Base-by-base conservation (phyloP, 148 eudicot species). In the Rheum nobile region DNA sequence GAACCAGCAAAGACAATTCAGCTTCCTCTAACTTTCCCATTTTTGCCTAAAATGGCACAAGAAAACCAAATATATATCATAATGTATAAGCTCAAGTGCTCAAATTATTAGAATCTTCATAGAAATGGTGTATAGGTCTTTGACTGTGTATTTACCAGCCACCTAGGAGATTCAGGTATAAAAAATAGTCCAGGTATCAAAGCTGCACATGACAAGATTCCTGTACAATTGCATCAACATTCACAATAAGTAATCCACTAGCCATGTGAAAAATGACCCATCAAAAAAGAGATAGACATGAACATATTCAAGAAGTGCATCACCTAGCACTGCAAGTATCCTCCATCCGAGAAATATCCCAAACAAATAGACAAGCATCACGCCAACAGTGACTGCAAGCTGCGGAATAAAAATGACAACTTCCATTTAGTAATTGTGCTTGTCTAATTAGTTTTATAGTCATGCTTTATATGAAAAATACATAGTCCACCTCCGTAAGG, bases 171-270 rank as follows among this genome's bases (percentile, higher is more conserved):
- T 77, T 91, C 98, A 26, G 98, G 98, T 74, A 95, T 75, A 52
- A 95, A 95, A 86, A 95, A 95, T 70, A 95, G 80, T 71, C 97
- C 97, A 77, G 97, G 98, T 75, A 94, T 89, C 93, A 94, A 79
- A 12, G 82, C 74, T 32, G 84, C 72, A 82, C 97, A 88, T 12
- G 97, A 91, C 74, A 95, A 77, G 57, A 77, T 80, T 79, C 97
- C 98, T 94, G 89, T 81, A 41, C 39, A 65, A 32, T 65, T 65
- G 14, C 22, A 65, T 32, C 70, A 65, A 31, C 8, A 65, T 65
- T 57, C 22, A 32, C 4, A 17, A 65, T 6, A 65, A 65, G 70
- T 16, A 32, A 31, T 17, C 21, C 39, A 65, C 39, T 31, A 16
- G 16, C 8, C 39, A 63, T 16, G 21, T 26, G 70, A 65, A 32